A percentile compares a stretch with the other conserved stretches of the same genome.
phyloP scores from a whole-genome alignment of 768 basidiomycete species.

The Boletus bicolor region DNA sequence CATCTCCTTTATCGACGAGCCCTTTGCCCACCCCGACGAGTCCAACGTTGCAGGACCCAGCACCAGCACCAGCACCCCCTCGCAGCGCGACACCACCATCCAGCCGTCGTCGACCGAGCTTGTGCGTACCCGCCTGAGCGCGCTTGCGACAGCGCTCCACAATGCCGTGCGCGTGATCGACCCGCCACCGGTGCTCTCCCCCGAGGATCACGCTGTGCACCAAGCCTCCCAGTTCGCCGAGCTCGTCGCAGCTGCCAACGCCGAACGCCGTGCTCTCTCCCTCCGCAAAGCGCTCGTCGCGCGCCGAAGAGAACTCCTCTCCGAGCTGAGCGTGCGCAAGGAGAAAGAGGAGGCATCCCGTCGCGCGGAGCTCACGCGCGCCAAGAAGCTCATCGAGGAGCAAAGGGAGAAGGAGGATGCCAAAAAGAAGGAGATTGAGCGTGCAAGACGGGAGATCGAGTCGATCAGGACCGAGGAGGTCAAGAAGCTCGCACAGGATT shows the following conservation, averaged over 20 bases:
- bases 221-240: conserved; percentile 55
- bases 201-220: conserved; percentile 39
- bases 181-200: conserved; percentile 37
- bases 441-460: conserved; percentile 66
- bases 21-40: conserved; percentile 49
- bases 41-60: conserved; percentile 22
- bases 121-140: conserved; percentile 73
- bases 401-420: conserved; percentile 60
- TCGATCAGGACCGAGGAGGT: conserved; percentile 64
- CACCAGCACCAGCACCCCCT: conserved; percentile 8
- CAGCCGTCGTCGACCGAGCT: conserved; percentile 73
- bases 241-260: conserved; percentile 62
- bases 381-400: conserved; percentile 69
- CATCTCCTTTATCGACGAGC: conserved; percentile 80
- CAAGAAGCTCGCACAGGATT: conserved; percentile 78
- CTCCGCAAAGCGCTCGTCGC: conserved; percentile 79
- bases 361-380: conserved; percentile 62
- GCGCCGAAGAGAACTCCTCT: conserved; percentile 78
- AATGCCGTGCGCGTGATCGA: conserved; percentile 60
- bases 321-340: conserved; percentile 79
- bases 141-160: conserved; percentile 71
- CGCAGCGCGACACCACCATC: conserved; percentile 45
- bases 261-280: conserved; percentile 74
- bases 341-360: conserved; percentile 86
- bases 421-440: conserved; percentile 69